A percentile compares a stretch with the other conserved stretches of the same genome.
phyloP scores from a whole-genome alignment of 371 early-diverging fungal species.

The Circinella umbellata region DNA sequence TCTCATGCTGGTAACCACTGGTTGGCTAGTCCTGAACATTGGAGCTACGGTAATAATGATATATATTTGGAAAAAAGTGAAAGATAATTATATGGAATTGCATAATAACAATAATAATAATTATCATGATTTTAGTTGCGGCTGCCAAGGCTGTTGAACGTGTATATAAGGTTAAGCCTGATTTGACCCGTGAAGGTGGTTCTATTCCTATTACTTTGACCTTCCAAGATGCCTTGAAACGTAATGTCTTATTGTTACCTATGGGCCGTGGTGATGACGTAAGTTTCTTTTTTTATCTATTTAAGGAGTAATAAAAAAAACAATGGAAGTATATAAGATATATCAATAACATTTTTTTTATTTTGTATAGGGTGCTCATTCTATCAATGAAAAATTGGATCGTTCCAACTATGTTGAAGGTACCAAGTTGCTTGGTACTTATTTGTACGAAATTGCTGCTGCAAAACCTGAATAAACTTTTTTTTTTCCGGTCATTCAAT shows the following conservation, averaged over 20 bases:
- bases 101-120: neutral
- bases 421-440: slow-evolving; percentile 91
- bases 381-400: slow-evolving; percentile 97
- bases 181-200: slow-evolving; percentile 96
- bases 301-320: neutral
- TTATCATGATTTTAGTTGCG: neutral
- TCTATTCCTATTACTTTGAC: slow-evolving; percentile 98
- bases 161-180: slow-evolving; percentile 90
- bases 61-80: too few relatives aligned
- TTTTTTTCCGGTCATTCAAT: too few relatives aligned
- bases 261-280: slow-evolving; percentile 91
- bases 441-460: slow-evolving; percentile 84
- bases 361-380: slow-evolving; percentile 85
- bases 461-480: slow-evolving; percentile 13
- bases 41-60: slow-evolving; percentile 77
- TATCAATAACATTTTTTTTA: neutral
- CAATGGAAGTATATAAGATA: neutral
- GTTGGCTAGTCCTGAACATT: slow-evolving; percentile 90
- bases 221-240: slow-evolving; percentile 92
- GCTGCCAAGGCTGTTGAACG: slow-evolving; percentile 78
- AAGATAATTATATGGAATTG: too few relatives aligned
- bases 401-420: slow-evolving; percentile 91
- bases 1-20: slow-evolving; percentile 92
- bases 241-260: slow-evolving; percentile 90
- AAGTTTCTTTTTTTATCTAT: slow-evolving; percentile 23